A percentile compares a stretch with the other conserved stretches of the same genome.
Conservation (phyloP, 768 basidiomycete species). For the Gloeophyllum trabeum region DNA sequence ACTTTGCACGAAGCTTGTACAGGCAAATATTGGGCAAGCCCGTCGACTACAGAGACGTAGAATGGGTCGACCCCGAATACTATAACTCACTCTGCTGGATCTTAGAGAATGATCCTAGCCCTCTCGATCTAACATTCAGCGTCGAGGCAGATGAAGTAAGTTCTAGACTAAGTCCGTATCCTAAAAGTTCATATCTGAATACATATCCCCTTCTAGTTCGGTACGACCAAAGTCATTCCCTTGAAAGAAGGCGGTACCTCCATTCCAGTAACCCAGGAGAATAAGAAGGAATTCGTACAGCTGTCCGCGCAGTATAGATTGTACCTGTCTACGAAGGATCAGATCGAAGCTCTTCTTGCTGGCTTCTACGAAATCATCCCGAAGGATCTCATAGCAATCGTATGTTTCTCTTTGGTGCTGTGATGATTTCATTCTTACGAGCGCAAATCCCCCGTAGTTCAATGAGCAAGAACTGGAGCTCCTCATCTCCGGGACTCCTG, state of each 20-base stretch:
- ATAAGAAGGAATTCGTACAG: constrained; percentile 93
- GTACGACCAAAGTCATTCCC: constrained; percentile 78
- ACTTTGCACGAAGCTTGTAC: constrained; percentile 95
- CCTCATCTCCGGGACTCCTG: constrained; percentile 94
- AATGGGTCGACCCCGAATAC: constrained; percentile 97
- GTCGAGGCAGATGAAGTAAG: constrained; percentile 90
- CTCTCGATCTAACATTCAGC: constrained; percentile 84
- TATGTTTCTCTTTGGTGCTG: constrained; percentile 25
- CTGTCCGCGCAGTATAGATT: constrained; percentile 90
- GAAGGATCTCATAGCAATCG: constrained; percentile 88
- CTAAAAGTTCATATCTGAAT: constrained; percentile 8
- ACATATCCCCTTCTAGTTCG: constrained; percentile 45
- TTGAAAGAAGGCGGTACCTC: constrained; percentile 79
- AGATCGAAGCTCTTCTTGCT: constrained; percentile 79
- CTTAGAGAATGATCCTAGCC: constrained; percentile 86
- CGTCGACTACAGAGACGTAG: constrained; percentile 92
- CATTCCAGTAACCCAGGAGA: constrained; percentile 89
- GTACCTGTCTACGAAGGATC: constrained; percentile 89
- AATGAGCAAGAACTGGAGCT: constrained; percentile 92
- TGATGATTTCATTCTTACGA: constrained; percentile 1
- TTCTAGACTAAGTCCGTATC: constrained; percentile 7
- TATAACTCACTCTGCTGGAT: constrained; percentile 99
- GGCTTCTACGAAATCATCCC: constrained; percentile 99
- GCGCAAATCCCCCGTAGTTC: constrained; percentile 38
- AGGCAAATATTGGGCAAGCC: constrained; percentile 89